Evolutionary conservation across 2,329 filamentous ascomycete species (phyloP), one percentile per base, ranked within the genome.

Genomic region (Fusarium brevicatenulatum): DNA sequence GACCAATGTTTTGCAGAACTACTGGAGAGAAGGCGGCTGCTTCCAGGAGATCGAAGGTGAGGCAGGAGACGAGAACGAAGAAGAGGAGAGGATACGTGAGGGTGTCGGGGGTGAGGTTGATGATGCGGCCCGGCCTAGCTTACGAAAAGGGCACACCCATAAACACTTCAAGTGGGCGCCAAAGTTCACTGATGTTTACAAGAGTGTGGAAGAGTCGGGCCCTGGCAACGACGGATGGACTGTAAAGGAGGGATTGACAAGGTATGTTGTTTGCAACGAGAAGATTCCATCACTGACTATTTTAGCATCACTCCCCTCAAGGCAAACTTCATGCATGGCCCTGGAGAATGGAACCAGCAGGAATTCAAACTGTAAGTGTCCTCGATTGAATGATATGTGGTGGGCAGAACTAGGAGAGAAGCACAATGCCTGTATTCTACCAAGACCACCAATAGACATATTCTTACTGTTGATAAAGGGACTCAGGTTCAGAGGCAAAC

Each of bases 131-230:
- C 71, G 63, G 10, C 62, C 65, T 73, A 73, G 76, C 43, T 78
- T 57, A 16, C 60, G 65, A 44, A 77, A 83, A 44, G 84, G 87
- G 36, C 91, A 94, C 80, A 88, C 86, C 63, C 94, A 97, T 82
- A 94, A 93, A 81, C 93, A 97, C 82, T 98, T 98, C 86, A 97
- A 95, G 83, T 98, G 96, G 96, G 91, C 93, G 53, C 96, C 95
- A 5, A 90, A 90, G 71, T 96, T 98, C 82, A 87, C 89, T 39
- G 95, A 97, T 81, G 94, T 98, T 5, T 94, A 94, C 81, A 90
- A 92, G 79, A 95, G 93, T 74, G 95, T 98, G n/a, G 90, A 95
- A 75, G 89, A 92, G 72, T 91, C 92, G 43, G 85, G 86, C 37
- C 93, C 93, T 8, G 95, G 95, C 7, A 97, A 94, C 79, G 96